A percentile compares a stretch with the other conserved stretches of the same genome.
Conservation (phyloP, 2,329 filamentous ascomycete genomes). For the Calonectria montana region DNA sequence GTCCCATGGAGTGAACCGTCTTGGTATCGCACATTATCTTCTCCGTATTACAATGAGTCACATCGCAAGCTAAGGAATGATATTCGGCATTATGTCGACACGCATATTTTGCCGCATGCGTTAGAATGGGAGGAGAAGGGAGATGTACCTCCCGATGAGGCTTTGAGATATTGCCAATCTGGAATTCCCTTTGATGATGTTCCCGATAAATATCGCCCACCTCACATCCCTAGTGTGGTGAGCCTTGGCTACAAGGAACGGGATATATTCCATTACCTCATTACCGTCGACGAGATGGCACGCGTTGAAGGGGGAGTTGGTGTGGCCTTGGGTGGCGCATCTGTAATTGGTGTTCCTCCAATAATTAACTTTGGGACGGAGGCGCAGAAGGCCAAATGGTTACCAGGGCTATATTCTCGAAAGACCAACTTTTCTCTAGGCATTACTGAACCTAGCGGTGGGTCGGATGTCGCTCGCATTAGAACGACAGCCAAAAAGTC, state of each 20-base stretch:
- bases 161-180: background rate
- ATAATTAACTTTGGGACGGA: background rate
- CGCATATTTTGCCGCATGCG: background rate
- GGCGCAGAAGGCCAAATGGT: background rate
- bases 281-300: background rate
- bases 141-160: background rate
- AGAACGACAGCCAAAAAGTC: background rate
- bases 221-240: background rate
- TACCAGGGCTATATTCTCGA: background rate
- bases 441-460: background rate
- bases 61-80: background rate
- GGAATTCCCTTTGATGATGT: background rate
- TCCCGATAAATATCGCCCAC: background rate
- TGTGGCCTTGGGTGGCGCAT: background rate
- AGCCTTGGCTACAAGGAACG: background rate
- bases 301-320: background rate
- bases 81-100: background rate
- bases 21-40: background rate
- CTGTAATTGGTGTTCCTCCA: background rate
- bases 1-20: background rate
- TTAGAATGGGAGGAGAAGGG: slow-evolving; percentile 8
- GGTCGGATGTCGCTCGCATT: background rate
- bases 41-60: background rate
- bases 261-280: background rate
- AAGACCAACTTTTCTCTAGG: background rate